Evolutionary conservation across 352 stramenopile species (phyloP), one percentile per base, ranked within the genome.

Genomic region (Phytophthora brassicae): DNA sequence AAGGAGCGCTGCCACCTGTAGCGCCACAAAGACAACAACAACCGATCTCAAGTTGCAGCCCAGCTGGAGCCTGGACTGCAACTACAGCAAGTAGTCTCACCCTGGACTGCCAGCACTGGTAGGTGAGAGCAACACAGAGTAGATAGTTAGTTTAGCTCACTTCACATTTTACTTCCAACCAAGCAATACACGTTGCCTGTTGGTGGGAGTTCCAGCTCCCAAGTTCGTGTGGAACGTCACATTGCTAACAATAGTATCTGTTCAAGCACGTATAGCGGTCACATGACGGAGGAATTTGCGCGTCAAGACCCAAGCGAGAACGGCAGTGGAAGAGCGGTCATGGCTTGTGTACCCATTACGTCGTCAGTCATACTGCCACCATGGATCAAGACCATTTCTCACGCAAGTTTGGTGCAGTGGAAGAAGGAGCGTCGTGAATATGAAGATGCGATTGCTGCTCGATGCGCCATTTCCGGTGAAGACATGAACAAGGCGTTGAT

Each of bases 341-440:
- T 53, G 45, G 45, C 45, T 16, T 42, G 16, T 1, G 28, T 53
- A 53, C 26, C 45, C 2, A 16, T 53, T 26, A 42, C 45, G 28
- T 29, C 45, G 28, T 53, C 45, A 29, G n/a, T 4, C 1, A 53
- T 53, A 2, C 35, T 56, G 22, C 48, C 48, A 17, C 48, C 48
- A 23, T 46, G 22, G 33, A 36, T 38, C 29, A 56, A 56, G 19
- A 36, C 46, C 23, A 47, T 57, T 5, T 56, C 49, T 9, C 36
- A 57, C 17, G n/a, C 49, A 9, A 47, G 14, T 47, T 17, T 69
- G 0, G 49, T 75, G 2, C 59, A 61, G 39, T 75, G 57, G 48
- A 69, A 61, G n/a, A 48, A 51, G 22, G 56, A 66, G 20, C 29
- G 68, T 5, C 28, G 16, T 6, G 48, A 63, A 48, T 69, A 67